Conservation (phyloP, 257 asterid species). For the Cynanchum wilfordii region DNA sequence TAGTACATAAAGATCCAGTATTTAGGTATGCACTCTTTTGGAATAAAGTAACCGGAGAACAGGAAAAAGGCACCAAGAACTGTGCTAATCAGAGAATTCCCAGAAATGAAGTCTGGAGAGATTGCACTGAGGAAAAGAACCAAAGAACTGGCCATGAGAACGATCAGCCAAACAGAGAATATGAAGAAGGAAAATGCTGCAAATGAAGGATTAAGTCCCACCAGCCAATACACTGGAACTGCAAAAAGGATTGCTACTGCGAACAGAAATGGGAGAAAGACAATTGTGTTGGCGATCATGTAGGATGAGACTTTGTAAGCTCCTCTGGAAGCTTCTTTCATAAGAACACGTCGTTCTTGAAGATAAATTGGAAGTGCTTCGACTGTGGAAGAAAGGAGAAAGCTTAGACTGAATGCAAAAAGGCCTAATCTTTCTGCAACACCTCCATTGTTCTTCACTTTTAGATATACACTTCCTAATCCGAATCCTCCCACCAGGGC, state of each 20-base stretch:
- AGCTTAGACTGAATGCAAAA: slow-evolving; percentile 77
- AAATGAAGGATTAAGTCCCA: slow-evolving; percentile 67
- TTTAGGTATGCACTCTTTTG: slow-evolving; percentile 67
- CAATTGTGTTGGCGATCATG: slow-evolving; percentile 65
- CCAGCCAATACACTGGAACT: slow-evolving; percentile 78
- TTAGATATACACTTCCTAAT: slow-evolving; percentile 63
- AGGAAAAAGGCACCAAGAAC: slow-evolving; percentile 85
- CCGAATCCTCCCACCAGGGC: slow-evolving; percentile 85
- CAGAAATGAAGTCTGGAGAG: slow-evolving; percentile 81
- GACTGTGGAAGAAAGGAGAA: slow-evolving; percentile 85
- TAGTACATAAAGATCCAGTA: slow-evolving; percentile 90
- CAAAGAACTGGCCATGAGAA: slow-evolving; percentile 81
- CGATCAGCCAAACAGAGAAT: slow-evolving; percentile 70
- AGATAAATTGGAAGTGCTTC: slow-evolving; percentile 91
- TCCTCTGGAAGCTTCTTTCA: slow-evolving; percentile 81
- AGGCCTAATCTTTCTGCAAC: slow-evolving; percentile 73
- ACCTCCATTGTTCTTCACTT: slow-evolving; percentile 60
- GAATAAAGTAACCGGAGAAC: slow-evolving; percentile 85
- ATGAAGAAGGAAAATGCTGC: slow-evolving; percentile 59
- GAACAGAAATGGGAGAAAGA: slow-evolving; percentile 71
- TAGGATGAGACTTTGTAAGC: slow-evolving; percentile 73
- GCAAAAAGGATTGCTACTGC: slow-evolving; percentile 67
- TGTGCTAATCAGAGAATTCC: slow-evolving; percentile 71
- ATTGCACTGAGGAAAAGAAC: slow-evolving; percentile 72
- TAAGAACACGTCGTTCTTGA: slow-evolving; percentile 66